Evolutionary conservation across 345 rosid genomes (phyloP).

Genomic region (Firmiana major): DNA sequence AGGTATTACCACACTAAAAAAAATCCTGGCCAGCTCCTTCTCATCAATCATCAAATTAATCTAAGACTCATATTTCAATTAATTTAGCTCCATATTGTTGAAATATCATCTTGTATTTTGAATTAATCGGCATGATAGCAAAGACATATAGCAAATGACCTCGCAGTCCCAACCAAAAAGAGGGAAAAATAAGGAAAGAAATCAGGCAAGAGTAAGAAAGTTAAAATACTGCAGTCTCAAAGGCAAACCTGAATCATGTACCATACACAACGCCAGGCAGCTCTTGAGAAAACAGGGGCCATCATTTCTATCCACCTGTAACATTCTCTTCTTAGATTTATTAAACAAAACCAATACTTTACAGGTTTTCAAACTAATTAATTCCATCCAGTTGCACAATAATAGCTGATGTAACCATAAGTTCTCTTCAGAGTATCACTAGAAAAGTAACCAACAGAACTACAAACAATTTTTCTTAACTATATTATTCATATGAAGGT

Average conservation of each 20-base stretch:
- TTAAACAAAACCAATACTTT: neutral
- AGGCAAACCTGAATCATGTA: slow-evolving; percentile 60
- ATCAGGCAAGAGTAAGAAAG: neutral
- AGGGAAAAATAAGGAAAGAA: neutral
- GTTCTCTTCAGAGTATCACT: neutral
- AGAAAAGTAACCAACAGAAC: neutral
- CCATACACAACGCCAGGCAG: slow-evolving; percentile 75
- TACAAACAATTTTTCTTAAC: neutral
- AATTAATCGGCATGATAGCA: neutral
- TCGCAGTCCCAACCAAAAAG: neutral
- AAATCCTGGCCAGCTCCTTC: neutral
- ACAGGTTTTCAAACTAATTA: slow-evolving; percentile 4
- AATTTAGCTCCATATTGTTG: neutral
- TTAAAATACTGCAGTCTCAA: neutral
- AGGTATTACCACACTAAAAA: neutral
- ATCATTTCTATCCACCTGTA: slow-evolving; percentile 74
- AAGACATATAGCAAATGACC: neutral
- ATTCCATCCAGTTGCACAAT: neutral
- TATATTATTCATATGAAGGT: neutral
- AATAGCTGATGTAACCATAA: neutral
- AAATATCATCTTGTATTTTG: neutral
- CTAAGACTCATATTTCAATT: neutral
- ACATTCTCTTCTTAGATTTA: slow-evolving; percentile 12
- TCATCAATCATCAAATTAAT: neutral
- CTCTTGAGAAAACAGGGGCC: slow-evolving; percentile 74